These are phyloP conservation scores for Cryphonectria japonica DNA, from an alignment of 2,329 filamentous ascomycete species.

Conservation along the genomic window DNA sequence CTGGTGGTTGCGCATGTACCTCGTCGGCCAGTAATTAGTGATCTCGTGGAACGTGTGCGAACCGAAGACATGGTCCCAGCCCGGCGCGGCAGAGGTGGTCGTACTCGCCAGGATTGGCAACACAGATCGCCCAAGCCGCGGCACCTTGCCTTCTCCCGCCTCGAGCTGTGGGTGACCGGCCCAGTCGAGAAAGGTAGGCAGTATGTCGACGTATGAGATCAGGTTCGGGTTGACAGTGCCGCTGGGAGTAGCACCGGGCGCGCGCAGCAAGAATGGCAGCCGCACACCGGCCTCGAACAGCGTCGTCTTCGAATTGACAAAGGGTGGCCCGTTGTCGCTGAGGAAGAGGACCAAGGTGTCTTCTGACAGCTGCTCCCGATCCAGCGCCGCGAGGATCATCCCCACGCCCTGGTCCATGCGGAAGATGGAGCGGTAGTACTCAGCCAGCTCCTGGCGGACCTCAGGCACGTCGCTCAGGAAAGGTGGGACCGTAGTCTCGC, in stretches of 20 bases:
- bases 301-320: constrained; percentile 56
- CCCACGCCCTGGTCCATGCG: constrained; percentile 49
- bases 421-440: constrained; percentile 47
- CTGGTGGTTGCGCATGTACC: constrained; percentile 45
- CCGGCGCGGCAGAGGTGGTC: constrained; percentile 28
- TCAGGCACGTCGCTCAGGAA: constrained; percentile 46
- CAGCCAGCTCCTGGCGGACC: constrained; percentile 45
- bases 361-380: constrained; percentile 37
- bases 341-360: constrained; percentile 50
- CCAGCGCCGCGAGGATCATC: constrained; percentile 42
- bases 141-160: constrained; percentile 17
- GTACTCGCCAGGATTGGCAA: constrained; percentile 40
- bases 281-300: constrained; percentile 51
- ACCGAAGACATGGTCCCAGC: constrained; percentile 48
- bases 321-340: constrained; percentile 54
- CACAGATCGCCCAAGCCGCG: constrained; percentile 42
- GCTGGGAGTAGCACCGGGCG: constrained; percentile 38
- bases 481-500: constrained; percentile 44
- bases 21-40: constrained; percentile 55
- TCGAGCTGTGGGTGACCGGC: constrained; percentile 19
- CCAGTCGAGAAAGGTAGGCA: constrained; percentile 51
- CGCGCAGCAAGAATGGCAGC: constrained; percentile 47
- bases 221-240: constrained; percentile 45
- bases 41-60: constrained; percentile 57
- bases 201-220: constrained; percentile 50